phyloP scores from a whole-genome alignment of 1,284 basidiomycete genomes.

The Pascua guehoae region DNA sequence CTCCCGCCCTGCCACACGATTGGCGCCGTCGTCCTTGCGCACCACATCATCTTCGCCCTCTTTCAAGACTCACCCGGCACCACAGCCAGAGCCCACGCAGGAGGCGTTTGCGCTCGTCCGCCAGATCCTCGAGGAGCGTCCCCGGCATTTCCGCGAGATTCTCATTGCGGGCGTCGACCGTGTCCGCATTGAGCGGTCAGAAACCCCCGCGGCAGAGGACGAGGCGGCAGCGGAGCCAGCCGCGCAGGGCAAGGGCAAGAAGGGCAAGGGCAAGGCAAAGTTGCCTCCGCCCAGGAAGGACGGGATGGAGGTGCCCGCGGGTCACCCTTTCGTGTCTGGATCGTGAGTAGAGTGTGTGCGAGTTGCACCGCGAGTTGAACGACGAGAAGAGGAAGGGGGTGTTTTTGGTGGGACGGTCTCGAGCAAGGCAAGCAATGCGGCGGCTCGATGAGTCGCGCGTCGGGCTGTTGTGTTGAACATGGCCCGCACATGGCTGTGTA shows the following conservation, averaged over 20 bases:
- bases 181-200: not conserved
- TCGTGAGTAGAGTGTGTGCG: slow-evolving; percentile 25
- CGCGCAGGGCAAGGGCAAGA: not conserved
- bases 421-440: too few species aligned
- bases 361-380: too few species aligned
- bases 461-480: too few species aligned
- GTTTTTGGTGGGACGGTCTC: too few species aligned
- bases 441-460: too few species aligned
- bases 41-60: not conserved
- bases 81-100: slow-evolving; percentile 14
- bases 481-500: too few species aligned
- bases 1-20: too few species aligned
- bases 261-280: slow-evolving; percentile 10
- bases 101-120: slow-evolving; percentile 37
- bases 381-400: too few species aligned
- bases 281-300: not conserved
- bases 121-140: slow-evolving; percentile 25
- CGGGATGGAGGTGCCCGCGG: slow-evolving; percentile 23
- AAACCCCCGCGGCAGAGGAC: not conserved
- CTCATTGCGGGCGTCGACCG: slow-evolving; percentile 24
- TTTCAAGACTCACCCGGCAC: not conserved
- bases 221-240: not conserved
- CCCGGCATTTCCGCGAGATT: slow-evolving; percentile 37
- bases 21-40: not conserved
- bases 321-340: slow-evolving; percentile 40